Evolutionary conservation across 352 stramenopile species (phyloP), one percentile per base, ranked within the genome.

Genomic region (Phytopythium chamaehyphon): DNA sequence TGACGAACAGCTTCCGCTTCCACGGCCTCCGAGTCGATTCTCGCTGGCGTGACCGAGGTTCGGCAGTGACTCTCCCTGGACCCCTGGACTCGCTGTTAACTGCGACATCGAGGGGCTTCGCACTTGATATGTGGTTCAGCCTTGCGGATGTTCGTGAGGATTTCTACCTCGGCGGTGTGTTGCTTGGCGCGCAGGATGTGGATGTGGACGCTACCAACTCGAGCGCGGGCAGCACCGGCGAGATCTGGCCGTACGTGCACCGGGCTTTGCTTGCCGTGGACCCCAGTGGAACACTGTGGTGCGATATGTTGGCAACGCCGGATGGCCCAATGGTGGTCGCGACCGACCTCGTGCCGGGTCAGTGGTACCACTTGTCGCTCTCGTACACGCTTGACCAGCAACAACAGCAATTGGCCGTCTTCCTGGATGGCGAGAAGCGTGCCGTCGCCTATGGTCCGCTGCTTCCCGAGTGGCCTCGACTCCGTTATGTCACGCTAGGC

Each of bases 311-410:
- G 2, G 58, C 71, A 15, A 68, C 67, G n/a, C 66, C 79, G 0
- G 48, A 50, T 19, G 28, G 40, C 16, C 22, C 23, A 37, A 54
- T 76, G 26, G 69, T 79, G 9, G 65, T 90, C 7, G 72, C 70
- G 3, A 57, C 56, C 7, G 76, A 88, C 22, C 63, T 90, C 0
- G 47, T 59, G 15, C 63, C 69, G 3, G 76, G 66, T 40, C 76
- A 83, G 16, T 90, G 79, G 79, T 88, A 90, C 55, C 74, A 90
- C 60, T 55, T 88, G 28, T 71, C 77, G 11, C 64, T 87, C 2
- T 77, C 71, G 10, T 90, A 80, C 54, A 64, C 66, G 18, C 14
- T 1, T n/a, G 28, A 40, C 31, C 28, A 31, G 45, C 44, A 40
- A 16, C 28, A 74, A 40, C 47, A 44, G 21, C 47, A 74, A 38